A percentile compares a stretch with the other conserved stretches of the same genome.
Evolutionary conservation across 805 yeast species (phyloP).

Genomic region (Pichia paraexigua): DNA sequence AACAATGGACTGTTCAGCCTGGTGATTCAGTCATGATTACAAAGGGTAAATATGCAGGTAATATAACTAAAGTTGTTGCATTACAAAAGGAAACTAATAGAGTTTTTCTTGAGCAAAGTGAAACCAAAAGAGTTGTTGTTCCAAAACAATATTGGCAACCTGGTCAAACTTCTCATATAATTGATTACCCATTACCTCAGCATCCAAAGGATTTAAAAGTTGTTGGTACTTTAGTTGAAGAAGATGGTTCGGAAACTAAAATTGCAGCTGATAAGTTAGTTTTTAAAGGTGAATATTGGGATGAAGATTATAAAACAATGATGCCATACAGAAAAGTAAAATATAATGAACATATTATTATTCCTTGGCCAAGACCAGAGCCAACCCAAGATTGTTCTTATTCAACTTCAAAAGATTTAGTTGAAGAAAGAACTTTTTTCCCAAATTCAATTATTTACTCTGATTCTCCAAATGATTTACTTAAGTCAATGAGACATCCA

Average conservation of each 20-base stretch:
- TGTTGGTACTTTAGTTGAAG: constrained; percentile 70
- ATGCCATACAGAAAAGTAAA: constrained; percentile 73
- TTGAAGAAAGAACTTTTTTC: constrained; percentile 66
- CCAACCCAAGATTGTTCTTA: constrained; percentile 45
- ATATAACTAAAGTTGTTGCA: constrained; percentile 56
- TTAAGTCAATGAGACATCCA: constrained; percentile 64
- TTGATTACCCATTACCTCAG: constrained; percentile 59
- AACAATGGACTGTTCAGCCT: constrained; percentile 53
- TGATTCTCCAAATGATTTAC: constrained; percentile 62
- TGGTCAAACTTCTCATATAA: constrained; percentile 63
- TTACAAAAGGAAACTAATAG: constrained; percentile 56
- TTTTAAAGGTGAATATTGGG: constrained; percentile 64
- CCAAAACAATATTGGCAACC: constrained; percentile 70
- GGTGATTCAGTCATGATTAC: constrained; percentile 75
- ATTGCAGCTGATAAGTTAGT: constrained; percentile 74
- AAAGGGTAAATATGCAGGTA: constrained; percentile 68
- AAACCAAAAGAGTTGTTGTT: constrained; percentile 51
- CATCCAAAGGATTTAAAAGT: constrained; percentile 56
- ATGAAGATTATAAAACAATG: constrained; percentile 61
- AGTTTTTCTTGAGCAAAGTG: constrained; percentile 60
- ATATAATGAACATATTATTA: constrained; percentile 57
- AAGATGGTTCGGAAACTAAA: constrained; percentile 52
- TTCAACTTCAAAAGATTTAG: constrained; percentile 49
- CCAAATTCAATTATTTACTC: constrained; percentile 57
- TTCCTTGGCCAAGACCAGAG: constrained; percentile 87